Evolutionary conservation across 1,284 basidiomycete species (phyloP), one percentile per base, ranked within the genome.

Genomic region (Trametes pubescens): DNA sequence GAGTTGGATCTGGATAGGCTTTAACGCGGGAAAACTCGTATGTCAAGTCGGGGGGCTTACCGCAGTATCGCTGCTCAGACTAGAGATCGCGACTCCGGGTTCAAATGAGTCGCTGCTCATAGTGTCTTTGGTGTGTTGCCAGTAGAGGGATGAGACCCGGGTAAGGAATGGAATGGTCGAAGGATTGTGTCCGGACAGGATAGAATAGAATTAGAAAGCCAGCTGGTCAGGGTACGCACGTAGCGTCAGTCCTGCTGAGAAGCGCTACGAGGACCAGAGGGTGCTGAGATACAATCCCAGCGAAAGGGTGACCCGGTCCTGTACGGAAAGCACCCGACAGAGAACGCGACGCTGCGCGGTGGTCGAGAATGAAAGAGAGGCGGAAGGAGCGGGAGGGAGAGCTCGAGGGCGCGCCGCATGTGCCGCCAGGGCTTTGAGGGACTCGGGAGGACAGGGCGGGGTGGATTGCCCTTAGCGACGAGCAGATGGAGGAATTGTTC

Each of bases 1-100:
- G 65, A 79, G 76, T 66, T 86, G 83, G 47, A 90, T 76, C 90
- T 91, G 26, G 10, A 16, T 3, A 16, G 24, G 47, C 14, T 16
- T 48, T 11, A 48, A 16, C 16, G 14, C 40, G 62, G 22, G 29
- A 26, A 38, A n/a, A 32, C 24, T 26, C 21, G 22, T 16, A 8
- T 11, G 43, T 32, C 2, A 29, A 0, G 13, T 7, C 40, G 40
- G 13, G 48, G 21, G n/a, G 64, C 77, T 62, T 57, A 77, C 77
- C 48, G 70, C 57, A 37, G 60, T 51, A 59, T 70, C 67, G 51
- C 56, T 59, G 51, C 67, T 73, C 43, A 73, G 64, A 55, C 51
- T 64, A 34, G 59, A 61, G 53, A 65, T 64, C 1, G 65, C 62
- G 37, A 73, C 69, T 32, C 64, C 68, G 29, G 67, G 67, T 51